Base-by-base conservation (phyloP, 192 early-diverging fungal genomes). In the Gryganskiella cystojenkinii region DNA sequence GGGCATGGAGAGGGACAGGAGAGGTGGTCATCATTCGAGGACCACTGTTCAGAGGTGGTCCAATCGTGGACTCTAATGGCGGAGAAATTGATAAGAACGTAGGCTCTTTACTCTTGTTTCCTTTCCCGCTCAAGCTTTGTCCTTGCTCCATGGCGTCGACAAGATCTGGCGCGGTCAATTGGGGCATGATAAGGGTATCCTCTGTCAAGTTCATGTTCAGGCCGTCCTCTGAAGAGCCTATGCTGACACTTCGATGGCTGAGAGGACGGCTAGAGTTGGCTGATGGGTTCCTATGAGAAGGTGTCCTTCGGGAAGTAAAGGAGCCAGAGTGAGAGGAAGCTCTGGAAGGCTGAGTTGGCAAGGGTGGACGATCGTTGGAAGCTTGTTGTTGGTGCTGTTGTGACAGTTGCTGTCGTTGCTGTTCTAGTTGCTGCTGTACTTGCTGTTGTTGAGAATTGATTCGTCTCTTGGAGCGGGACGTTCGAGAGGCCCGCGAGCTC, bases 11-110 rank as follows among this genome's bases (percentile, higher is more conserved):
- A 2, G 74, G 74, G 0, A 78, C 74, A 3, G 74, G 74, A 15
- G 74, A 78, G 11, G 74, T 65, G 19, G 67, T 69, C 67, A 78
- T 78, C 37, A 78, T 69, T 13, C 74, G 74, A 17, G 57, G 72
- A n/a, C n/a, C n/a, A n/a, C n/a, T n/a, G n/a, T n/a, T n/a, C n/a
- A n/a, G n/a, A 2, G 56, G 31, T 2, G 55, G 45, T 3, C 74
- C 66, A 54, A 58, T 53, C 11, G 56, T 59, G 6, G 59, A 56
- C 44, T 43, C 25, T 50, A 46, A 45, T 35, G 61, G 27, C 43
- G 66, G 74, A 10, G 74, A 78, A 3, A 66, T 31, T 4, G 73
- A 68, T 11, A 62, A 19, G 4, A 35, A 57, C 28, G 50, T 20
- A 15, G 22, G 47, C 17, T 45, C 30, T n/a, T n/a, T n/a, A n/a